A percentile compares a stretch with the other conserved stretches of the same genome.
phyloP scores from a whole-genome alignment of 139 green algal genomes.

The Diplosphaera chodatii region DNA sequence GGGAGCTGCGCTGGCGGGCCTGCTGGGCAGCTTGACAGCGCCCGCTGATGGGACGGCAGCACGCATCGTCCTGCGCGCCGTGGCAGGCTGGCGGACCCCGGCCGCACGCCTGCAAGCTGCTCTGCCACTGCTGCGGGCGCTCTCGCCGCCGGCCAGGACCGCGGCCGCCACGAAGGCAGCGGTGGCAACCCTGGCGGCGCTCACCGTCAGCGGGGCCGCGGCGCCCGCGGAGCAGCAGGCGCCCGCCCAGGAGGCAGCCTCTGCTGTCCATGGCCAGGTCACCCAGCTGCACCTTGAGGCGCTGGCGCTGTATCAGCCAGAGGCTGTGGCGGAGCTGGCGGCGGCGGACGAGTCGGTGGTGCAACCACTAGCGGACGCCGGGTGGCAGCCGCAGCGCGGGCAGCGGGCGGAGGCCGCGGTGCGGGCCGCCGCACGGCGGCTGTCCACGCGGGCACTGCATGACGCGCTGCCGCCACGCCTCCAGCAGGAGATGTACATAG shows the following conservation, averaged over 20 bases:
- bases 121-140: conserved; percentile 19
- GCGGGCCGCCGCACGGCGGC: no score
- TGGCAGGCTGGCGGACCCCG: not conserved
- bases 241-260: no score
- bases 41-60: not conserved
- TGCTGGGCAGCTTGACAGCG: not conserved
- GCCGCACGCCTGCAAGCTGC: not conserved
- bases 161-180: conserved; percentile 20
- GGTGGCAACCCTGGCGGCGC: conserved; percentile 23
- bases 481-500: not conserved
- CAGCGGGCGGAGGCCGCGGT: not conserved
- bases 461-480: not conserved
- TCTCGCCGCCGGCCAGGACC: conserved; percentile 19
- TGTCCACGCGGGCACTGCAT: not conserved
- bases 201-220: conserved; percentile 5
- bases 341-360: not conserved
- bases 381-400: not conserved
- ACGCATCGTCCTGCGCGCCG: not conserved
- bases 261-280: not conserved
- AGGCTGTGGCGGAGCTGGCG: not conserved
- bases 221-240: no score
- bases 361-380: not conserved
- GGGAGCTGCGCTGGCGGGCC: not conserved
- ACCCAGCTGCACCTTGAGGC: not conserved
- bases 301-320: not conserved